Conservation (phyloP, 176 grass and related monocot genomes). For the Alloteropsis semialata region DNA sequence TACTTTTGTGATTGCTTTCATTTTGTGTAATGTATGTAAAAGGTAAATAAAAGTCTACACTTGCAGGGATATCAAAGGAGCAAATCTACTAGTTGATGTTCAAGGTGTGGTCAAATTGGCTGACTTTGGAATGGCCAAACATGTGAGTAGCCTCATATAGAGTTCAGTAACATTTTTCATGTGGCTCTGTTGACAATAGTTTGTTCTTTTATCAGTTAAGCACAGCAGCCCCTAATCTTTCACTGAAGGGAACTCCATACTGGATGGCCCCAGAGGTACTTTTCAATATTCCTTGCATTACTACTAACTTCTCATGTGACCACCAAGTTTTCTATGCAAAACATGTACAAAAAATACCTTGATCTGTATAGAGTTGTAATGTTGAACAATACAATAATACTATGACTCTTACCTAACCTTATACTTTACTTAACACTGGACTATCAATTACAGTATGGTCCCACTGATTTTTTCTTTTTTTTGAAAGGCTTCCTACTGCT, state of each 20-base stretch:
- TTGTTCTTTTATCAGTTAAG: slow-evolving; percentile 56
- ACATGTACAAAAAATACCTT: background rate
- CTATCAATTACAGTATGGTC: background rate
- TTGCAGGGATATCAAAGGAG: slow-evolving; percentile 97
- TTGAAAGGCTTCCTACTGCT: no score
- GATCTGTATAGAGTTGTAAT: background rate
- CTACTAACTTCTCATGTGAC: background rate
- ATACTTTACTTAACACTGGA: background rate
- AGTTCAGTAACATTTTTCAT: slow-evolving; percentile 17
- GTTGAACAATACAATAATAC: background rate
- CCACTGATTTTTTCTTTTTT: background rate
- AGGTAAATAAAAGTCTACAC: slow-evolving; percentile 7
- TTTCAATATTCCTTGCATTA: slow-evolving; percentile 4
- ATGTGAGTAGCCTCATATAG: slow-evolving; percentile 49
- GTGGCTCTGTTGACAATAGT: slow-evolving; percentile 30
- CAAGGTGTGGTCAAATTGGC: slow-evolving; percentile 87
- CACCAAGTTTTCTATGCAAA: background rate
- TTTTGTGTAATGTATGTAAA: slow-evolving; percentile 2
- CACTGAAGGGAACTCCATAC: slow-evolving; percentile 89
- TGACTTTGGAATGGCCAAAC: slow-evolving; percentile 97
- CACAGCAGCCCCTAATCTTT: slow-evolving; percentile 71
- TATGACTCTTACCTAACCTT: slow-evolving; percentile 1
- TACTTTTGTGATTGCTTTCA: background rate
- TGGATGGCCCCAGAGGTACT: slow-evolving; percentile 99
- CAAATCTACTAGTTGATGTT: slow-evolving; percentile 90